These are phyloP conservation scores for Galeopsis tetrahit DNA, from an alignment of 257 asterid genomes.

Conservation along the genomic window DNA sequence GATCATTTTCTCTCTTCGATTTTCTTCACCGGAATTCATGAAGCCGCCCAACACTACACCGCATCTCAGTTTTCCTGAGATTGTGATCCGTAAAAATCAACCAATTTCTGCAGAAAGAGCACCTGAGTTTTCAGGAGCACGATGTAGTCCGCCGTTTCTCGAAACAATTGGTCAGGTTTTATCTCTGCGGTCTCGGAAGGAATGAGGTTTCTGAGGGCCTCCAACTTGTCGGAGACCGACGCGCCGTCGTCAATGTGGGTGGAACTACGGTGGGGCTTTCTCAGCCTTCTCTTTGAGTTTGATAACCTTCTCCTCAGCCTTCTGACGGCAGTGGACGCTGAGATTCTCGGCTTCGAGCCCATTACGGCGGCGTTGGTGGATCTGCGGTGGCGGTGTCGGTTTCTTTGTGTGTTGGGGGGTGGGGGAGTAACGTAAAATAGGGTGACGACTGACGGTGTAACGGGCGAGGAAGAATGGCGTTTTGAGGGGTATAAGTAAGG, in stretches of 20 bases:
- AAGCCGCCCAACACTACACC: slow-evolving; percentile 36
- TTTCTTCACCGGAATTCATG: background rate
- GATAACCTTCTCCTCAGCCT: slow-evolving; percentile 49
- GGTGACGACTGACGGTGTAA: slow-evolving; percentile 35
- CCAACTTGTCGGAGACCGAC: slow-evolving; percentile 66
- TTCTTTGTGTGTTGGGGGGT: slow-evolving; percentile 3
- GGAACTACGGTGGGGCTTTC: slow-evolving; percentile 38
- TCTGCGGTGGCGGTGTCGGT: slow-evolving; percentile 33
- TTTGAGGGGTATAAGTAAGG: slow-evolving; percentile 61
- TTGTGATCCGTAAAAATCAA: slow-evolving; percentile 61
- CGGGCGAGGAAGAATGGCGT: slow-evolving; percentile 50
- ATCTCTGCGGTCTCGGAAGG: slow-evolving; percentile 48
- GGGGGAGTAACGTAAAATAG: slow-evolving; percentile 16
- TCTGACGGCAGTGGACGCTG: slow-evolving; percentile 36
- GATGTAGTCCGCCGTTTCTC: slow-evolving; percentile 83
- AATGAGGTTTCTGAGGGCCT: slow-evolving; percentile 68
- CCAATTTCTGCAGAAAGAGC: slow-evolving; percentile 68
- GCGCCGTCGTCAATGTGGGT: slow-evolving; percentile 27
- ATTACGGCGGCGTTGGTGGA: slow-evolving; percentile 34
- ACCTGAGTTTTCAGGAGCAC: slow-evolving; percentile 73
- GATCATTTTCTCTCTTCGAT: slow-evolving; percentile 11
- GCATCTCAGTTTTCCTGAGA: slow-evolving; percentile 42
- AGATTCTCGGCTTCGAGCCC: slow-evolving; percentile 55
- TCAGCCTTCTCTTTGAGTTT: slow-evolving; percentile 33
- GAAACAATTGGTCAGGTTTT: slow-evolving; percentile 64